These are phyloP conservation scores for Coemansia sp. DNA, from an alignment of 192 early-diverging fungal genomes.

Conservation along the genomic window DNA sequence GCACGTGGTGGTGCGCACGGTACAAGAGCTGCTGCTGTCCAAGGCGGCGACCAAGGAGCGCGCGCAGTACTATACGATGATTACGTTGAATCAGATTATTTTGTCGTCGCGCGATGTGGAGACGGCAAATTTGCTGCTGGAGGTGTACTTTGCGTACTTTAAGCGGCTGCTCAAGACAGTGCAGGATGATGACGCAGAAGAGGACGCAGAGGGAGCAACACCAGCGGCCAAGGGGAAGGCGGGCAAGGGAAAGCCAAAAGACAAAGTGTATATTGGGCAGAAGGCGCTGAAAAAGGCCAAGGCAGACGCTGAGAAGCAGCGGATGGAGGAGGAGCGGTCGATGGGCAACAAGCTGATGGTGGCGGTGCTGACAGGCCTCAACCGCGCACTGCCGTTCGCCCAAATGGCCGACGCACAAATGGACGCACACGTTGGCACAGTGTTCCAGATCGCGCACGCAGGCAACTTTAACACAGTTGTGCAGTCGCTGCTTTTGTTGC, in stretches of 20 bases:
- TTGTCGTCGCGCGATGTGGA: conserved; percentile 70
- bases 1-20: conserved; percentile 78
- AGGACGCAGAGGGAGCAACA: conserved; percentile 23
- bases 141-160: conserved; percentile 91
- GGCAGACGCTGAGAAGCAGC: conserved; percentile 47
- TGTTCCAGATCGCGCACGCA: conserved; percentile 88
- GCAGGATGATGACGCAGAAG: conserved; percentile 51
- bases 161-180: conserved; percentile 67
- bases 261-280: conserved; percentile 48
- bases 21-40: conserved; percentile 81
- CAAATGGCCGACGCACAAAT: conserved; percentile 78
- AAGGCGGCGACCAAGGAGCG: conserved; percentile 70
- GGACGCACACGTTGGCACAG: conserved; percentile 78
- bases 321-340: conserved; percentile 48
- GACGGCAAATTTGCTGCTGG: conserved; percentile 81
- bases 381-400: conserved; percentile 90
- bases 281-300: conserved; percentile 54
- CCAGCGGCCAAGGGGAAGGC: conserved; percentile 41
- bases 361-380: conserved; percentile 90
- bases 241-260: conserved; percentile 6
- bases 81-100: conserved; percentile 89
- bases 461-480: conserved; percentile 91
- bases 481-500: conserved; percentile 88
- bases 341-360: conserved; percentile 78
- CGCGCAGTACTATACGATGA: conserved; percentile 89